Conservation (phyloP, 2,329 filamentous ascomycete genomes). For the Diaporthe vexans region DNA sequence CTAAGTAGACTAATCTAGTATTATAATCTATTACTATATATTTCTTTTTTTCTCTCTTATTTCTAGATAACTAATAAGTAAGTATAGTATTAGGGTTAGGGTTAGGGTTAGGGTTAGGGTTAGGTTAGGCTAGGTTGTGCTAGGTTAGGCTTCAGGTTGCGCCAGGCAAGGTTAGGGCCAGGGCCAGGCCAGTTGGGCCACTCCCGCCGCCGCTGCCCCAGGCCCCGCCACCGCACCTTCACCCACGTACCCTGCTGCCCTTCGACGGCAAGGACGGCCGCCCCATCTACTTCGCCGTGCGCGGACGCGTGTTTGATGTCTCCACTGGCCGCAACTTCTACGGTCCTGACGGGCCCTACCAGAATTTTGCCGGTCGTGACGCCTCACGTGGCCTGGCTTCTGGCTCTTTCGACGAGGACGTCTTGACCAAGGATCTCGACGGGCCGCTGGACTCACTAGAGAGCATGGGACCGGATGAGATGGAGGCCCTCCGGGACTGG, state of each 20-base stretch:
- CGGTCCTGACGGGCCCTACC: constrained; percentile 93
- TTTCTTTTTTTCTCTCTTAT: too few species aligned
- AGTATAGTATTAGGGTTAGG: too few species aligned
- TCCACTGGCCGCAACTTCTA: constrained; percentile 92
- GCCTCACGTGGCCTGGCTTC: constrained; percentile 89
- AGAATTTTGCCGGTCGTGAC: constrained; percentile 95
- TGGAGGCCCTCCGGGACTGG: constrained; percentile 90
- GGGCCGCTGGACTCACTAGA: constrained; percentile 84
- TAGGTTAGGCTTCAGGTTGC: too few species aligned
- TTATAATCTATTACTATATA: too few species aligned
- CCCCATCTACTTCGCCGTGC: constrained; percentile 92
- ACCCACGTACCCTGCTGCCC: constrained; percentile 84
- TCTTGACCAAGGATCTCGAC: constrained; percentile 92
- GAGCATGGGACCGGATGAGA: constrained; percentile 79
- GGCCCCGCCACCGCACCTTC: constrained; percentile 72
- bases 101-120: too few species aligned
- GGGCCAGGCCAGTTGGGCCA: too few species aligned
- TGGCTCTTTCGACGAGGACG: constrained; percentile 93
- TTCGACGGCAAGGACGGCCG: constrained; percentile 82
- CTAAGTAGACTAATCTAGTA: too few species aligned
- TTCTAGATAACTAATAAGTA: too few species aligned
- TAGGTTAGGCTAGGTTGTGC: too few species aligned
- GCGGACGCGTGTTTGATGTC: constrained; percentile 93
- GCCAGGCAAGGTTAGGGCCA: too few species aligned
- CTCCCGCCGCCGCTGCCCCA: constrained; percentile 61